Evolutionary conservation across 495 filamentous ascomycete genomes (phyloP).

Genomic region (Hypoxylon intermedium): DNA sequence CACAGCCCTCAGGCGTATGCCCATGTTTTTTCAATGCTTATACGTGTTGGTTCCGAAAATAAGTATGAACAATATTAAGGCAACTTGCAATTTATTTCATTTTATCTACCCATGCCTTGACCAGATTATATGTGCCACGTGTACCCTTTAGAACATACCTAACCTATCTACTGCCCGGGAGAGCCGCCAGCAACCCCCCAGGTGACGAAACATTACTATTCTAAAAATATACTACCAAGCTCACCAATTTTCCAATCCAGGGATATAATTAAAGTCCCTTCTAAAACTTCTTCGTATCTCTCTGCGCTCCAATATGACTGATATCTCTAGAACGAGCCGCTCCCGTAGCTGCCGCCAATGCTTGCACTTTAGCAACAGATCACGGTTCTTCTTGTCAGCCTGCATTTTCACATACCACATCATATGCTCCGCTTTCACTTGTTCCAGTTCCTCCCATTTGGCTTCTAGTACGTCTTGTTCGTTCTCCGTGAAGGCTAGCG

Average conservation of each 20-base stretch:
- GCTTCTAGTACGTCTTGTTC: slow-evolving; percentile 10
- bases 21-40: no score
- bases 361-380: background rate
- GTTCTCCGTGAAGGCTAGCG: slow-evolving; percentile 22
- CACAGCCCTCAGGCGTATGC: no score
- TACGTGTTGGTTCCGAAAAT: no score
- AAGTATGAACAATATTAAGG: no score
- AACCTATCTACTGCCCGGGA: no score
- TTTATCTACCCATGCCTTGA: no score
- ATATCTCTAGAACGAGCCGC: slow-evolving; percentile 14
- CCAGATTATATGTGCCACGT: no score
- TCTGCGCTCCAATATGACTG: background rate
- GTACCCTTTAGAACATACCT: no score
- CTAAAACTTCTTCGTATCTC: slow-evolving; percentile 24
- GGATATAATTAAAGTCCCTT: slow-evolving; percentile 14
- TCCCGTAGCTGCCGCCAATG: slow-evolving; percentile 5
- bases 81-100: no score
- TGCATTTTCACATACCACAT: slow-evolving; percentile 2
- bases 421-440: slow-evolving; percentile 6
- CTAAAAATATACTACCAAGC: no score
- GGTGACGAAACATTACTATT: no score
- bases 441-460: background rate
- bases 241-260: slow-evolving; percentile 20
- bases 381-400: background rate
- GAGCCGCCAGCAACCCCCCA: no score